Percentiles rank a stretch among this genome's conserved stretches.
phyloP scores from a whole-genome alignment of 306 rosid genomes.

The Cucurbita pepo region DNA sequence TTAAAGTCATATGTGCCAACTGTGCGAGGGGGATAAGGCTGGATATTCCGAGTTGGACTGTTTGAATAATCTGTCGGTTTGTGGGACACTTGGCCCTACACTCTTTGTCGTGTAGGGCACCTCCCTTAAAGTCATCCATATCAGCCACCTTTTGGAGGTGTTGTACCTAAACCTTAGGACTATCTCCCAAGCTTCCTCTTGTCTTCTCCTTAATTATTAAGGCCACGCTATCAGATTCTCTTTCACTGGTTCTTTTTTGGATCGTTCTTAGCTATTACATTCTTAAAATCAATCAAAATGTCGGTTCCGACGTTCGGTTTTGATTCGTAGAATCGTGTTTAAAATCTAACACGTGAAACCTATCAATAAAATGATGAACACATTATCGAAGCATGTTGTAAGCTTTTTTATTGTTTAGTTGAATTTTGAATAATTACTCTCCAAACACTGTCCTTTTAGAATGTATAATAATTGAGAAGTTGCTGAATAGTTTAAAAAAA shows the following conservation, averaged over 20 bases:
- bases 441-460: background rate
- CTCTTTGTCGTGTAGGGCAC: background rate
- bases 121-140: background rate
- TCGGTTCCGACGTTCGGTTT: background rate
- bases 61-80: background rate
- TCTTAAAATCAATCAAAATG: background rate
- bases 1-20: slow-evolving; percentile 1
- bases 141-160: background rate
- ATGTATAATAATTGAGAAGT: background rate
- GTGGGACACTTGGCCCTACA: background rate
- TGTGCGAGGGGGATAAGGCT: background rate
- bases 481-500: background rate
- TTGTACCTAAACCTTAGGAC: background rate
- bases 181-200: background rate
- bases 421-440: too few species aligned
- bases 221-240: background rate
- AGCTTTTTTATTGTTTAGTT: too few species aligned
- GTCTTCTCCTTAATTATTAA: background rate
- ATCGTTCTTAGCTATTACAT: background rate
- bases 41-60: background rate
- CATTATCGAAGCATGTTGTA: too few species aligned
- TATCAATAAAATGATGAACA: background rate
- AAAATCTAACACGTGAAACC: background rate
- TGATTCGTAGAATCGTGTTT: too few species aligned
- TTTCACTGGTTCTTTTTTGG: background rate